Base-by-base conservation (phyloP, 1,139 yeast genomes). In the Yamadazyma jaroonii region DNA sequence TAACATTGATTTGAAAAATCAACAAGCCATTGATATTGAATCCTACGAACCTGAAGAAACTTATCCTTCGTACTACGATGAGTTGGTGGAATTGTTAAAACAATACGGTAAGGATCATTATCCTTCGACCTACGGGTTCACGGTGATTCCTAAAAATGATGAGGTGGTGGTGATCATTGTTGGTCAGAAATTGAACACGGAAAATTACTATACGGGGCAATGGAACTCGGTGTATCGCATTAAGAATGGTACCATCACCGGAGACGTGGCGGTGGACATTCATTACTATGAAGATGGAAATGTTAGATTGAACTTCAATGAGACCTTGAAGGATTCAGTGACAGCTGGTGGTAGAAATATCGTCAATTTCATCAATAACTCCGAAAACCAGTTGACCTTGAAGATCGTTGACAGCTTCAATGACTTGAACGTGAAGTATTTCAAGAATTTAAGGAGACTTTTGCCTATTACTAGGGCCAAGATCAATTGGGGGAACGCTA, bases 221-320 rank as follows among this genome's bases (percentile, higher is more conserved):
- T 90, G 97, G 97, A 75, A 73, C 38, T 80, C 95, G 0, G 67
- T 71, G 48, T 92, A 87, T 57, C 54, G 62, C 4, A 63, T 76
- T 34, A 59, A 70, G 43, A 57, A 61, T 3, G 59, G 63, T 0
- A 40, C 56, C 7, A 49, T 84, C 10, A 49, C 51, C 2, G 96
- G 95, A 5, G 54, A 58, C 10, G 69, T 88, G 25, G 61, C 62
- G 28, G 74, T 89, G 29, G 92, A 86, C 47, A 84, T 90, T 32
- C 98, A 92, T 60, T 92, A 90, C 61, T 92, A 77, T 57, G 98
- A 92, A 62, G 97, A 92, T 50, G 98, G 98, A 23, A 92, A 92
- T 53, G 97, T 92, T 14, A 72, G 94, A 36, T 74, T 92, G 50
- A 80, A 77, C 47, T 77, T 83, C 21, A 59, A 61, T 8, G 76